Percentiles rank a stretch among this genome's conserved stretches.
phyloP scores from a whole-genome alignment of 352 stramenopile species.

The Pythium brachiatum region DNA sequence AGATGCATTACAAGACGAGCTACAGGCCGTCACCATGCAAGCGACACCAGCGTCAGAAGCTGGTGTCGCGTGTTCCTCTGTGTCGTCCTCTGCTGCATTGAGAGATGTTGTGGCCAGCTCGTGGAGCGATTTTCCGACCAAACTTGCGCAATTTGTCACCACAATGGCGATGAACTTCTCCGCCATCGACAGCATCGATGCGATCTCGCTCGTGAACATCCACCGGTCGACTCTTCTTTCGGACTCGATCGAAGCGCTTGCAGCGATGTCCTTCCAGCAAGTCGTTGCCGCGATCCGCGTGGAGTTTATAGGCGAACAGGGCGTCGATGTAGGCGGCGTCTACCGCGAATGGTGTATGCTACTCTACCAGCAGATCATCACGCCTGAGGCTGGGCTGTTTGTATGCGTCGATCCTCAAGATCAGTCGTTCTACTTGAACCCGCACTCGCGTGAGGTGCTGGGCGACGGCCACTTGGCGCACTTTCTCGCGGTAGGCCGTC shows the following conservation, averaged over 20 bases:
- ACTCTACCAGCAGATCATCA: slow-evolving; percentile 45
- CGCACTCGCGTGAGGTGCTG: slow-evolving; percentile 13
- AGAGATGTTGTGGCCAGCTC: slow-evolving; percentile 13
- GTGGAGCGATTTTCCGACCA: slow-evolving; percentile 17
- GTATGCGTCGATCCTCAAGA: slow-evolving; percentile 36
- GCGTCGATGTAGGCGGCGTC: slow-evolving; percentile 69
- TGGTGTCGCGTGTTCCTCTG: background rate
- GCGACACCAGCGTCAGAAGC: background rate
- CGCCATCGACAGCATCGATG: slow-evolving; percentile 1
- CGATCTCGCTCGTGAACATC: background rate
- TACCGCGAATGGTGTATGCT: slow-evolving; percentile 79
- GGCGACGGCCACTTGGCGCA: slow-evolving; percentile 61
- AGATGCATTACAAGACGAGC: background rate
- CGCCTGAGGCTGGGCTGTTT: slow-evolving; percentile 38
- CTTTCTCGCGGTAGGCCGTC: slow-evolving; percentile 50
- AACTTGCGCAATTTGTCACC: slow-evolving; percentile 20
- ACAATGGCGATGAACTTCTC: slow-evolving; percentile 11
- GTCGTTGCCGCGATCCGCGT: slow-evolving; percentile 34
- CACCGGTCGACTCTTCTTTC: slow-evolving; percentile 7
- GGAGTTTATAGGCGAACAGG: slow-evolving; percentile 67
- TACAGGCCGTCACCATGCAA: background rate
- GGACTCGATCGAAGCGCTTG: slow-evolving; percentile 18
- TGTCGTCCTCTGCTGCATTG: background rate
- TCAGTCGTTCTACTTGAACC: slow-evolving; percentile 54
- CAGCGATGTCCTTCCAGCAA: background rate